Base-by-base conservation (phyloP, 164 flowering plant genomes). In the Chimonanthus salicifolius region DNA sequence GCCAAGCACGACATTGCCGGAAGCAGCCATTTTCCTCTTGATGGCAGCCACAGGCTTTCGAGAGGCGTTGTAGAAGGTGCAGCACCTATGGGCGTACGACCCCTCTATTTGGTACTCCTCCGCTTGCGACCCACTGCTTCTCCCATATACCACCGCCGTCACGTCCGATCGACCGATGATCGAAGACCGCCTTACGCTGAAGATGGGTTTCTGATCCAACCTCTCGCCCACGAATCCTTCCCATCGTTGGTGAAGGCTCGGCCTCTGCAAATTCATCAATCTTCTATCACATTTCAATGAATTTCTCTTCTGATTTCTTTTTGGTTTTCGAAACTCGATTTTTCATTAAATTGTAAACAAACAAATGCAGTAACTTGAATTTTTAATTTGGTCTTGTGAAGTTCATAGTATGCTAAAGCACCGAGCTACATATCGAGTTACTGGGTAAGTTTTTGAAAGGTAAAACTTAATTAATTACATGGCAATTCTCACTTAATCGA, bases 181-280 rank as follows among this genome's bases (percentile, higher is more conserved):
- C 43, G 99, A 92, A 18, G 98, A 95, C 74, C 98, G 82, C 51
- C 83, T 74, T 44, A 93, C 94, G 79, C 96, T 91, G 85, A 95
- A 95, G 47, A 90, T 77, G 21, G 98, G 94, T 62, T 88, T 90
- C 77, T 88, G 84, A 3, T 88, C 93, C 47, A 49, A 33, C 78
- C 87, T 80, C 79, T 92, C 98, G 11, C 98, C 98, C n/a, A 79
- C 0, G 69, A 76, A 93, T 2, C 99, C 99, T 76, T 95, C 99
- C 99, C 99, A 95, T 33, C 99, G 74, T 7, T 90, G 88, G 68
- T 91, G 99, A 16, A 95, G 84, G 75, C 98, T 95, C 79, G 99
- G 98, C 77, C 94, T 81, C 99, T 94, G 88, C 70, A 7, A 10
- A 4, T 13, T 51, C 65, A 62, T n/a, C 20, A 62, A 33, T 33